Conservation (phyloP, 108 stramenopile species). For the Seminavis robusta region DNA sequence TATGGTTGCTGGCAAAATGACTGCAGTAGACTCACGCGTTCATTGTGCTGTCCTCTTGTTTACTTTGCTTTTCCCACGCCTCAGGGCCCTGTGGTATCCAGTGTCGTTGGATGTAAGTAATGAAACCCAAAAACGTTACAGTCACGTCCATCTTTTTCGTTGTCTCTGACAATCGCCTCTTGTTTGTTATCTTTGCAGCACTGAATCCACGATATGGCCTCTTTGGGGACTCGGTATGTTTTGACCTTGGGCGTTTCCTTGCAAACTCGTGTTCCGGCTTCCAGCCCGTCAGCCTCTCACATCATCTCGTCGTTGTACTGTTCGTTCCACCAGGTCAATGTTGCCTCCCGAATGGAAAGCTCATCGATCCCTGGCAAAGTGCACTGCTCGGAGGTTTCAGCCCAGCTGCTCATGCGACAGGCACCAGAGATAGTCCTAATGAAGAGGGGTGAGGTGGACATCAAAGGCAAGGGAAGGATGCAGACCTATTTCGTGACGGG, state of each 20-base stretch:
- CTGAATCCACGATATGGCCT: constrained; percentile 46
- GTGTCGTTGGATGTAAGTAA: constrained; percentile 54
- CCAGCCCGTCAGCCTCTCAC: too few relatives aligned
- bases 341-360: constrained; percentile 51
- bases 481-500: constrained; percentile 37
- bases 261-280: too few relatives aligned
- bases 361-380: constrained; percentile 26
- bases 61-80: too few relatives aligned
- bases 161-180: too few relatives aligned
- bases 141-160: too few relatives aligned
- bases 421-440: constrained; percentile 19
- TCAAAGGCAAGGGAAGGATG: constrained; percentile 57
- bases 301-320: too few relatives aligned
- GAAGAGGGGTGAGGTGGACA: constrained; percentile 30
- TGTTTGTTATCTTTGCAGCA: too few relatives aligned
- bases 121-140: too few relatives aligned
- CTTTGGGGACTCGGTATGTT: constrained; percentile 53
- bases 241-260: not conserved
- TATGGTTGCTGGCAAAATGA: too few relatives aligned
- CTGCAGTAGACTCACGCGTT: too few relatives aligned
- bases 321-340: constrained; percentile 56
- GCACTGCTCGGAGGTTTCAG: constrained; percentile 42
- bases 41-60: too few relatives aligned
- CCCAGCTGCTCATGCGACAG: constrained; percentile 32
- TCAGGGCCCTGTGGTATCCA: constrained; percentile 55